These are phyloP conservation scores for Ascomycota sp. DNA, from an alignment of 2,329 filamentous ascomycete genomes.

Conservation along the genomic window DNA sequence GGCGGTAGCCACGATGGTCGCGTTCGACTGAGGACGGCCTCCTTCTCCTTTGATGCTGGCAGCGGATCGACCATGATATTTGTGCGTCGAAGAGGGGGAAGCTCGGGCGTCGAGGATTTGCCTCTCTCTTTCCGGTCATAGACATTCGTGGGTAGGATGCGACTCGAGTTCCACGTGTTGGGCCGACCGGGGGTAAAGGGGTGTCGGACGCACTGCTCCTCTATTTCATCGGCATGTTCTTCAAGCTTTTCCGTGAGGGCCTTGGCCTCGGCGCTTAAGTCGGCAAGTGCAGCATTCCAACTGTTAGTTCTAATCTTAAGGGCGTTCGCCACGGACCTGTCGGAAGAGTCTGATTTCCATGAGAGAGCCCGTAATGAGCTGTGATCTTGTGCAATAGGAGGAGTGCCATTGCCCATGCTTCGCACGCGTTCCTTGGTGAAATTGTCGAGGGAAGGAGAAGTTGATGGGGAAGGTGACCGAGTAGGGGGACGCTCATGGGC, in stretches of 20 bases:
- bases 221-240: constrained; percentile 45
- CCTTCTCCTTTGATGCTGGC: constrained; percentile 68
- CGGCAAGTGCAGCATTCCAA: constrained; percentile 48
- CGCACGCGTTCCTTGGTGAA: constrained; percentile 26
- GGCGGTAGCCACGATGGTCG: constrained; percentile 68
- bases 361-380: constrained; percentile 35
- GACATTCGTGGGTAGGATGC: constrained; percentile 10
- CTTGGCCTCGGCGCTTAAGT: constrained; percentile 50
- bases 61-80: constrained; percentile 71
- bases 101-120: constrained; percentile 44
- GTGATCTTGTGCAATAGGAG: constrained; percentile 32
- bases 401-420: constrained; percentile 41
- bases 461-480: constrained; percentile 21
- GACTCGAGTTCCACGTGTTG: constrained; percentile 18
- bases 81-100: constrained; percentile 45
- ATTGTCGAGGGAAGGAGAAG: constrained; percentile 30
- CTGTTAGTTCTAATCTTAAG: constrained; percentile 40
- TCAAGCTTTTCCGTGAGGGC: constrained; percentile 61
- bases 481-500: constrained; percentile 31
- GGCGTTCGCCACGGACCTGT: constrained; percentile 16
- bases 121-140: constrained; percentile 28
- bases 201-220: constrained; percentile 14
- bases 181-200: constrained; percentile 12
- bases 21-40: constrained; percentile 59
- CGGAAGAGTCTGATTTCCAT: constrained; percentile 25